Evolutionary conservation across 495 filamentous ascomycete genomes (phyloP), one percentile per base, ranked within the genome.

Genomic region (Parmelia sp.): DNA sequence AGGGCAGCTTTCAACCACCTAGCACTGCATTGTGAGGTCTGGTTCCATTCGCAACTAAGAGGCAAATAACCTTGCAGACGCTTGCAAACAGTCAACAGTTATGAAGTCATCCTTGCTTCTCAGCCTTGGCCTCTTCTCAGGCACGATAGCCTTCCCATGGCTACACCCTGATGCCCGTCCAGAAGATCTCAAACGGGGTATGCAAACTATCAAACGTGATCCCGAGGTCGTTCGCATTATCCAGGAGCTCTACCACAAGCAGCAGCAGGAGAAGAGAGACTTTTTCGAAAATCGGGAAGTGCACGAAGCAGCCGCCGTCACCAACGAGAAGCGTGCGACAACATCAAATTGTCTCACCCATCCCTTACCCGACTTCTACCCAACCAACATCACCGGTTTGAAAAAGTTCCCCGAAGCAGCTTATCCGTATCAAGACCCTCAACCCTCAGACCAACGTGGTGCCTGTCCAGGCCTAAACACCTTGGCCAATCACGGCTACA

Each of bases 371-470:
- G 51, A 56, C 51, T 56, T 56, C 33, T 56, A 29, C 27, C 51
- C 51, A n/a, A 56, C 51, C 51, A 56, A 56, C 51, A 56, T 56
- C 51, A 56, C 51, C 27, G 51, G 51, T 11, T 56, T 56, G 51
- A 56, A 56, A 17, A 56, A 56, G 51, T 56, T 56, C 15, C 51
- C 51, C 27, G 51, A 56, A 35, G 51, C 51, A 3, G 51, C 51
- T 15, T 56, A 56, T 17, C 51, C 51, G 2, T 42, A 42, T 14
- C 39, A 42, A 42, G 39, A 42, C 17, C 39, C 39, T 42, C 7
- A 42, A 42, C 39, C 39, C 14, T 42, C 39, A 3, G 39, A 42
- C 17, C 39, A 42, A 42, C 39, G 39, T 12, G 39, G 39, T 14
- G 7, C 14, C 17, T 42, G 39, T 14, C 39, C 39, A 42, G 39